phyloP scores from a whole-genome alignment of 495 filamentous ascomycete genomes.

The Friedmanniomyces simplex region DNA sequence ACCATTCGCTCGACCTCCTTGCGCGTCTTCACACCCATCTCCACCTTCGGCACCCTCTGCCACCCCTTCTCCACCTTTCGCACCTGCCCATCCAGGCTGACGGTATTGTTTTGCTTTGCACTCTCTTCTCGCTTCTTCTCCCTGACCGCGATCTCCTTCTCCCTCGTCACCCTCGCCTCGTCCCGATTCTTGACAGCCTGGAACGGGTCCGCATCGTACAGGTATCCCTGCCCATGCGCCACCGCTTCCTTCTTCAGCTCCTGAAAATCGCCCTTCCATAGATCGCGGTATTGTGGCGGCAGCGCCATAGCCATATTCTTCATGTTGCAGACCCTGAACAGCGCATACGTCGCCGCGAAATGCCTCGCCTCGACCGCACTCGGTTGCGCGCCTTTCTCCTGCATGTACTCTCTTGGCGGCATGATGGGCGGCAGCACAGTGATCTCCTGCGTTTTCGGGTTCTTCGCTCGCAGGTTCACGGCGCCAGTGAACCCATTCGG shows the following conservation, averaged over 20 bases:
- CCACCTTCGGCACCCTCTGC: conserved; percentile 76
- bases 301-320: conserved; percentile 88
- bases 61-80: conserved; percentile 54
- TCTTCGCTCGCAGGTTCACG: conserved; percentile 65
- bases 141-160: conserved; percentile 51
- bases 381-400: conserved; percentile 55
- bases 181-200: conserved; percentile 65
- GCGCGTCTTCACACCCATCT: conserved; percentile 73
- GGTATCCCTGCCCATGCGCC: conserved; percentile 68
- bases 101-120: conserved; percentile 28
- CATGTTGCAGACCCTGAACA: conserved; percentile 88
- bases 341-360: conserved; percentile 79
- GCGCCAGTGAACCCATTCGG: conserved; percentile 57
- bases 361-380: conserved; percentile 83
- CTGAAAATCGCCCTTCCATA: conserved; percentile 82
- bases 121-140: conserved; percentile 28
- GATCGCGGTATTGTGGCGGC: conserved; percentile 73
- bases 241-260: conserved; percentile 67
- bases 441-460: conserved; percentile 72
- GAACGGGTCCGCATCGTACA: conserved; percentile 96
- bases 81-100: conserved; percentile 24
- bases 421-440: conserved; percentile 67
- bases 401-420: conserved; percentile 50
- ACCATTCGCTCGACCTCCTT: conserved; percentile 68
- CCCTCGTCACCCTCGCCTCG: conserved; percentile 55